Base-by-base conservation (phyloP, 2,329 filamentous ascomycete genomes). In the Mariannaea elegans region DNA sequence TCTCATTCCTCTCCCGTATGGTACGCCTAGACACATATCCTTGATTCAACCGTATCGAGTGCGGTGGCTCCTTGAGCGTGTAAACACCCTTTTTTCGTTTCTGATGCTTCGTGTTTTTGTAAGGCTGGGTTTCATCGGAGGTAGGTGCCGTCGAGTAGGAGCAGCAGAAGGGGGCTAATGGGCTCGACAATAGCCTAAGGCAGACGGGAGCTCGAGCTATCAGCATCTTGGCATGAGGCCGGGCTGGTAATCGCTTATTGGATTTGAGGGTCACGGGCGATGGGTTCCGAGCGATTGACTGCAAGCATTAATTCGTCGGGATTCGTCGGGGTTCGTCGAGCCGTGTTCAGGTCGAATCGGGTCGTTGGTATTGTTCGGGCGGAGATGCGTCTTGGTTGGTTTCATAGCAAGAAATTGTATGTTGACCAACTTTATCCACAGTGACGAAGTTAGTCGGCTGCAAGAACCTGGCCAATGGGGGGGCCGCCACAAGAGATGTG, bases 11-110 rank as follows among this genome's bases (percentile, higher is more conserved):
- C 16, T 45, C n/a, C 53, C 58, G 16, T 46, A 52, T 47, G 66
- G 65, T 9, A 48, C 49, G 53, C 64, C 64, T 19, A 70, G 69
- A 47, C 71, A 73, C 8, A 61, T 61, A 34, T 71, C 64, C 34
- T 9, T 27, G 5, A 27, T 9, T 27, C 24, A 10, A n/a, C 32
- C 13, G 14, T 14, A 10, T 8, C 32, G 6, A 10, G 12, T 36
- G 32, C 32, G 7, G 5, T 27, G 32, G 32, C 32, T 5, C 12
- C 13, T 14, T n/a, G 32, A n/a, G 32, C 12, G n/a, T n/a, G n/a
- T n/a, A n/a, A n/a, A 13, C 12, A n/a, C 32, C 12, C 4, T 10
- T 14, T 4, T 38, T 29, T 48, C 24, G 55, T 65, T 23, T 70
- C 61, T 8, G 31, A 42, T 18, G 64, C 69, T 12, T 65, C 65